Base-by-base conservation (phyloP, 164 flowering plant genomes). In the Nelumbo lutea region DNA sequence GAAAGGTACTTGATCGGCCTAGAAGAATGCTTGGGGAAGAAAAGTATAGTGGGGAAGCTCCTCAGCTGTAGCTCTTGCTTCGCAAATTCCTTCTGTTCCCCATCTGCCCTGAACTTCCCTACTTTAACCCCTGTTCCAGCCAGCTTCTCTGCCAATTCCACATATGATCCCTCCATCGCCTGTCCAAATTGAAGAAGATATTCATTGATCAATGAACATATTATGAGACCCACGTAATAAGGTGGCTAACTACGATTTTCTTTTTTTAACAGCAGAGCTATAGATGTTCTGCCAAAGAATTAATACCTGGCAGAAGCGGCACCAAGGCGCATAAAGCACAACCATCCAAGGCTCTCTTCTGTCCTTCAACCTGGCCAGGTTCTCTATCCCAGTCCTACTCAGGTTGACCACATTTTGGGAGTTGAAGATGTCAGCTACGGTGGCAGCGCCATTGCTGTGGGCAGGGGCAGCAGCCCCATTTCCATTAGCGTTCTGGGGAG, bases 291-390 rank as follows among this genome's bases (percentile, higher is more conserved):
- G 27, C 27, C 53, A 6, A 11, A 53, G 57, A 53, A 53, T 11
- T 53, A 1, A 74, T 76, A 83, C 93, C 88, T 90, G 96, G 83
- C 99, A 95, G 68, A 90, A 95, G 0, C 47, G 90, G 96, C 99
- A 95, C 99, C 98, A 95, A 15, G 99, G 97, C 0, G 98, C 99
- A 61, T 92, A 95, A 11, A 90, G 87, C 58, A 92, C 99, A 9
- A 95, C 94, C 7, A 92, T 14, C 98, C 98, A 95, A 6, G 97
- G 79, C 59, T 95, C 97, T 70, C 66, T 83, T 70, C 96, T 38
- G 80, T 78, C 78, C 67, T 86, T 86, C 80, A 90, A 52, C 60
- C 68, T 85, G 3, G 80, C 67, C 85, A 92, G 67, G 67, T 95
- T 92, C 79, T 90, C 94, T 0, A 95, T 83, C 46, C 97, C 99